Evolutionary conservation across 2,329 filamentous ascomycete species (phyloP).

Genomic region (Colletotrichum australisinense): DNA sequence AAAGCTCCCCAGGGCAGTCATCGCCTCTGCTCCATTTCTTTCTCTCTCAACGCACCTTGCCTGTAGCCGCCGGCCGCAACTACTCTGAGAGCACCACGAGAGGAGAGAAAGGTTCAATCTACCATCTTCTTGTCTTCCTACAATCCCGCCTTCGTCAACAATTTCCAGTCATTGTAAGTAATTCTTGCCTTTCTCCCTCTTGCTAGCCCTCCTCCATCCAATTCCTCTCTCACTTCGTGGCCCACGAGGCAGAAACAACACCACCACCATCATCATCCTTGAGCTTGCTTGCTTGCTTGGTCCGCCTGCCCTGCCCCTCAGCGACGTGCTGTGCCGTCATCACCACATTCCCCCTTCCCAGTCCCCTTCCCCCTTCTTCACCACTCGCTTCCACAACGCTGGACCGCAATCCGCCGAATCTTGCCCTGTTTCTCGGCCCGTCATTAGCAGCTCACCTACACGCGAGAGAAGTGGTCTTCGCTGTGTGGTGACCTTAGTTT

Average conservation of each 20-base stretch:
- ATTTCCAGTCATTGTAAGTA: constrained; percentile 30
- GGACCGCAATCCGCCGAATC: constrained; percentile 9
- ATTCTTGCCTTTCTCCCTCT: constrained; percentile 16
- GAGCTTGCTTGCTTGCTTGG: constrained; percentile 20
- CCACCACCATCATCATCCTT: constrained; percentile 30
- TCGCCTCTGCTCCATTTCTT: constrained; percentile 8
- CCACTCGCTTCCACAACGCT: constrained; percentile 9
- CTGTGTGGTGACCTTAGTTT: constrained; percentile 9
- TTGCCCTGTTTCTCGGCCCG: constrained; percentile 28
- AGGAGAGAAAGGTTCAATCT: neutral
- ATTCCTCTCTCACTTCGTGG: neutral
- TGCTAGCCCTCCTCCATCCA: constrained; percentile 1
- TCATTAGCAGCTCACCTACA: constrained; percentile 26
- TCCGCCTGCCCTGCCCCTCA: constrained; percentile 34
- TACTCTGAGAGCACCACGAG: neutral
- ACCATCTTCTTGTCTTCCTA: neutral
- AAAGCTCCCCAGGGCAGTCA: neutral
- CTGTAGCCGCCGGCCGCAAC: constrained; percentile 10
- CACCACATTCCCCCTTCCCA: constrained; percentile 32
- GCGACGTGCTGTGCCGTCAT: constrained; percentile 36
- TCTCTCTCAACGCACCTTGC: neutral
- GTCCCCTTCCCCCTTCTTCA: constrained; percentile 13
- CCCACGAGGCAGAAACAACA: constrained; percentile 22
- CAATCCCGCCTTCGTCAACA: constrained; percentile 19
- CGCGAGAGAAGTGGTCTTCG: constrained; percentile 22